A percentile compares a stretch with the other conserved stretches of the same genome.
These are phyloP conservation scores for Pichia sp. DNA, from an alignment of 1,139 yeast species.

Conservation along the genomic window DNA sequence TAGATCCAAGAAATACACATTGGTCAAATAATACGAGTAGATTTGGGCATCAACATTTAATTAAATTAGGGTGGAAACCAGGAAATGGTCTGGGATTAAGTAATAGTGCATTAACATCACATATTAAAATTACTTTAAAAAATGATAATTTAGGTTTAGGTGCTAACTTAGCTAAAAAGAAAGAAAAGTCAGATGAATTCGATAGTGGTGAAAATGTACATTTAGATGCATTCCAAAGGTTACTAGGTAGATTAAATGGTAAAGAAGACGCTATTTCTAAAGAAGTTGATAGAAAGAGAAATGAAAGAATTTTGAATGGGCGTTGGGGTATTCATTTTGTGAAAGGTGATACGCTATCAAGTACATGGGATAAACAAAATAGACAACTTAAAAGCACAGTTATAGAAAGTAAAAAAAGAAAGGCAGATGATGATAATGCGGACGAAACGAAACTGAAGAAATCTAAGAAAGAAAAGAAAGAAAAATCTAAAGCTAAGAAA, in stretches of 20 bases:
- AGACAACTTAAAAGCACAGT: conserved; percentile 32
- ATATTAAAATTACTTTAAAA: conserved; percentile 74
- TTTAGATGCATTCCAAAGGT: conserved; percentile 84
- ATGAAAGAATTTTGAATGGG: conserved; percentile 63
- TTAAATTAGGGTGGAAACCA: conserved; percentile 84
- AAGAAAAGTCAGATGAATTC: conserved; percentile 44
- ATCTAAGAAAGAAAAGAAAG: conserved; percentile 22
- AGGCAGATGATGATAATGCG: conserved; percentile 22
- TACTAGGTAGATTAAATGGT: conserved; percentile 81
- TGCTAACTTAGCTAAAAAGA: conserved; percentile 56
- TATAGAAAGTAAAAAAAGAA: conserved; percentile 15
- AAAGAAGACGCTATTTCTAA: conserved; percentile 52
- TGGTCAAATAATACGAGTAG: conserved; percentile 87
- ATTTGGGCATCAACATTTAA: conserved; percentile 83
- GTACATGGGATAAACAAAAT: conserved; percentile 75
- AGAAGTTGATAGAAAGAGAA: conserved; percentile 61
- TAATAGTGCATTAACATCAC: conserved; percentile 60
- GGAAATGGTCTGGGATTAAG: conserved; percentile 82
- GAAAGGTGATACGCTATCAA: conserved; percentile 71
- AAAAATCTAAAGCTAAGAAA: conserved; percentile 29
- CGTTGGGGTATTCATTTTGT: conserved; percentile 86
- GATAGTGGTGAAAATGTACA: conserved; percentile 86
- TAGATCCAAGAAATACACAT: conserved; percentile 87
- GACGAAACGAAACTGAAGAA: conserved; percentile 23
- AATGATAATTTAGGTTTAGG: conserved; percentile 85